Evolutionary conservation across 1,284 basidiomycete species (phyloP).

Genomic region (Takashimella tepidaria): DNA sequence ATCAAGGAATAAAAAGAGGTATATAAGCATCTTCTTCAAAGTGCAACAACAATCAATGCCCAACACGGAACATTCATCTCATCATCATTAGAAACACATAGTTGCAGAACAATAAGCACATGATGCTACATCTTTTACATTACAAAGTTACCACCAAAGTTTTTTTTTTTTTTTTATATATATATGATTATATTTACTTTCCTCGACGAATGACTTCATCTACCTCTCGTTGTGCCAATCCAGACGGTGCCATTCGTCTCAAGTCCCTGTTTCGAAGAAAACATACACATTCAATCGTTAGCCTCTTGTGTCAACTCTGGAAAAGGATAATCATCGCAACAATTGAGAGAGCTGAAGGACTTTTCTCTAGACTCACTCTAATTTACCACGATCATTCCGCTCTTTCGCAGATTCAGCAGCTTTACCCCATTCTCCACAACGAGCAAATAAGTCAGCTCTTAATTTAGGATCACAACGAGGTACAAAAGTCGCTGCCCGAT

Average conservation of each 20-base stretch:
- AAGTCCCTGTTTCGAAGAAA: conserved; percentile 11
- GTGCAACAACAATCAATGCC: no score
- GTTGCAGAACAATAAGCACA: no score
- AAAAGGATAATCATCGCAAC: conserved; percentile 24
- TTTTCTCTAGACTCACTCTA: no score
- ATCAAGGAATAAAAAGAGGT: no score
- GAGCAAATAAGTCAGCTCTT: conserved; percentile 76
- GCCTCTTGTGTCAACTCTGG: conserved; percentile 1
- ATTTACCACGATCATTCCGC: conserved; percentile 67
- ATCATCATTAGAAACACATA: no score
- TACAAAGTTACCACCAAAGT: no score
- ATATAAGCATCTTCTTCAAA: no score
- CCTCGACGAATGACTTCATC: conserved; percentile 17
- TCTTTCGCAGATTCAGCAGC: conserved; percentile 85
- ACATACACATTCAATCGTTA: conserved; percentile 5
- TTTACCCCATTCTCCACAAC: conserved; percentile 79
- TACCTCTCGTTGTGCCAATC: conserved; percentile 11
- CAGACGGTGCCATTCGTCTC: conserved; percentile 1
- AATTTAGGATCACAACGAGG: conserved; percentile 74
- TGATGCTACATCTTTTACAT: no score
- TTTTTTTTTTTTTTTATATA: no score
- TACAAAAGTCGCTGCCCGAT: conserved; percentile 71
- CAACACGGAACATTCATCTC: no score
- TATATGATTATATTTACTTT: no score
- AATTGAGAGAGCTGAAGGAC: no score